Evolutionary conservation across 495 filamentous ascomycete species (phyloP).

Genomic region (Cladorrhinum samala): DNA sequence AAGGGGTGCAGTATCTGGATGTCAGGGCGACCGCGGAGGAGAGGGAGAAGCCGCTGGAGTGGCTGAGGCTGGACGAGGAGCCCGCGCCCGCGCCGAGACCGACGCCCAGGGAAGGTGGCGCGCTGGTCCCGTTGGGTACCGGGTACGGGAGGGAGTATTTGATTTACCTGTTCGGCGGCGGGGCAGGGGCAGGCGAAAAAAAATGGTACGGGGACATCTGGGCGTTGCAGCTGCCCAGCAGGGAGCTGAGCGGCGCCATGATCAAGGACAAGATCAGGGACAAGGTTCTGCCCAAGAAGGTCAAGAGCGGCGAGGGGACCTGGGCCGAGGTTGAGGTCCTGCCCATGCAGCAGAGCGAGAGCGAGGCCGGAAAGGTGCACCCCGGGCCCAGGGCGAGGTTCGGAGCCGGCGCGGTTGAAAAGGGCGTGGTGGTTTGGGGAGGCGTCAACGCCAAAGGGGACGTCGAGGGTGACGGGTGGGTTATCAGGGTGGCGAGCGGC

Average conservation of each 20-base stretch:
- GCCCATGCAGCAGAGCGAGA: constrained; percentile 32
- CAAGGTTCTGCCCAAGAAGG: constrained; percentile 25
- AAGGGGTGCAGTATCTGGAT: constrained; percentile 36
- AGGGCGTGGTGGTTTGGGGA: constrained; percentile 46
- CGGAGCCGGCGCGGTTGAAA: constrained; percentile 37
- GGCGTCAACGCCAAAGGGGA: constrained; percentile 45
- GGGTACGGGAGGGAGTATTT: constrained; percentile 48
- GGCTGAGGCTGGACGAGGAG: constrained; percentile 41
- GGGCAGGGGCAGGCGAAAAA: background rate
- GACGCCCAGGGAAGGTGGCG: constrained; percentile 35
- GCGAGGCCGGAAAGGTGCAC: constrained; percentile 42
- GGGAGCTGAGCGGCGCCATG: constrained; percentile 38
- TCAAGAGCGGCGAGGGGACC: constrained; percentile 33
- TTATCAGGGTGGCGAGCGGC: constrained; percentile 35
- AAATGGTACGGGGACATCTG: constrained; percentile 40
- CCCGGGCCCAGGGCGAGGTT: constrained; percentile 46
- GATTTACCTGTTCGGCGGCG: constrained; percentile 45
- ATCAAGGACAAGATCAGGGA: constrained; percentile 45
- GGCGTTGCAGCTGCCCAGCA: constrained; percentile 46
- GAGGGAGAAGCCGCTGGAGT: constrained; percentile 26
- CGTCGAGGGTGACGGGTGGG: constrained; percentile 47
- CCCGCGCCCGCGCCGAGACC: constrained; percentile 43
- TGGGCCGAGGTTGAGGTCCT: constrained; percentile 47
- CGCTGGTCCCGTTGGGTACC: constrained; percentile 41
- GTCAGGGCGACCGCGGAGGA: constrained; percentile 28